These are phyloP conservation scores for Penicillium riverlandense DNA, from an alignment of 495 filamentous ascomycete species.

Conservation along the genomic window DNA sequence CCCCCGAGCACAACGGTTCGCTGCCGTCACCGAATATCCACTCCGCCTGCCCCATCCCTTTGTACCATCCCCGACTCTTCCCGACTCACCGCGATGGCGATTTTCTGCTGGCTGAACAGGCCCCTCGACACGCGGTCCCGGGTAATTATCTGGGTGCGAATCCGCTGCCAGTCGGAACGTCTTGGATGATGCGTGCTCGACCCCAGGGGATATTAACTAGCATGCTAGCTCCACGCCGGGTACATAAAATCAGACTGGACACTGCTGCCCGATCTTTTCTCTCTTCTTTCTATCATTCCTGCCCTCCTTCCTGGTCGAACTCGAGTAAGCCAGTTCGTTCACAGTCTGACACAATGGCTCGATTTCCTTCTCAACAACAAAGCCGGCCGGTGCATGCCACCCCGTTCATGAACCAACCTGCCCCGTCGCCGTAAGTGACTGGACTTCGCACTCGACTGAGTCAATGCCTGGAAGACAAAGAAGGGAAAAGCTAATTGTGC, in stretches of 20 bases:
- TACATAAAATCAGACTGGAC: slow-evolving; percentile 29
- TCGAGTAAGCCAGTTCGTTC: slow-evolving; percentile 17
- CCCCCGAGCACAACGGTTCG: slow-evolving; percentile 29
- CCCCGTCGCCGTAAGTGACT: slow-evolving; percentile 26
- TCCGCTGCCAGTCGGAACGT: slow-evolving; percentile 26
- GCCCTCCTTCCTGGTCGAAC: slow-evolving; percentile 7
- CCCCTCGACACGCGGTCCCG: slow-evolving; percentile 20
- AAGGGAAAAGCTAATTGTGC: background rate
- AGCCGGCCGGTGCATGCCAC: slow-evolving; percentile 34
- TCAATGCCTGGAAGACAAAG: background rate
- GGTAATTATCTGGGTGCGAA: slow-evolving; percentile 22
- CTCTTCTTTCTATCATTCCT: slow-evolving; percentile 12
- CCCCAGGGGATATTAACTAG: slow-evolving; percentile 26
- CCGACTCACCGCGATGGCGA: slow-evolving; percentile 23
- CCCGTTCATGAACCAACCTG: slow-evolving; percentile 29
- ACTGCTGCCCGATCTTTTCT: slow-evolving; percentile 15
- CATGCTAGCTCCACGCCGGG: slow-evolving; percentile 15
- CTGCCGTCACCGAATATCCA: slow-evolving; percentile 35
- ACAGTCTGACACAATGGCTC: slow-evolving; percentile 33
- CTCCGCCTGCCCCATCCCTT: slow-evolving; percentile 23
- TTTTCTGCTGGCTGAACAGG: slow-evolving; percentile 20
- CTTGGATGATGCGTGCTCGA: slow-evolving; percentile 26
- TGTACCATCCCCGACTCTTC: slow-evolving; percentile 32
- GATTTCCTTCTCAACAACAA: slow-evolving; percentile 37
- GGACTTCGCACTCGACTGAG: background rate